Percentiles rank a stretch among this genome's conserved stretches.
phyloP scores from a whole-genome alignment of 2,329 filamentous ascomycete species.

The Bertia moriformis region DNA sequence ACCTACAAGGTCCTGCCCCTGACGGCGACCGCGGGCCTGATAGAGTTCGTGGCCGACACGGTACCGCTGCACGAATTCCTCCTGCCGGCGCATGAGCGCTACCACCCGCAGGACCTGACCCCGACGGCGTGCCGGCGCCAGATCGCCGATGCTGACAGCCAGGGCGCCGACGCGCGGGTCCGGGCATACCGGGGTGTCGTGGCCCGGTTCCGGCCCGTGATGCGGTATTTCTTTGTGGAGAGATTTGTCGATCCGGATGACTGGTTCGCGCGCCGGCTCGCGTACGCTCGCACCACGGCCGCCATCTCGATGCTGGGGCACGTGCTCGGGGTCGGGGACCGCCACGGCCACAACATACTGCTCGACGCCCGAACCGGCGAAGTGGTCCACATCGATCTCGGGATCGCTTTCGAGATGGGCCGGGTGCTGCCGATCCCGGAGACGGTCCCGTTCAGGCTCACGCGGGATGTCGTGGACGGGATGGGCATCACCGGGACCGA shows the following conservation, averaged over 20 bases:
- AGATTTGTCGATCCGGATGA: slow-evolving; percentile 85
- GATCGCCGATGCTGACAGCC: slow-evolving; percentile 59
- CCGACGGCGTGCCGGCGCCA: slow-evolving; percentile 62
- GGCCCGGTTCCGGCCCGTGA: slow-evolving; percentile 75
- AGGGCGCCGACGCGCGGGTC: slow-evolving; percentile 56
- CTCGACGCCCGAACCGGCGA: slow-evolving; percentile 81
- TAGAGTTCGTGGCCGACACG: slow-evolving; percentile 92
- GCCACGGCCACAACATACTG: slow-evolving; percentile 93
- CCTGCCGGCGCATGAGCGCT: slow-evolving; percentile 75
- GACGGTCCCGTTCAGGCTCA: slow-evolving; percentile 86
- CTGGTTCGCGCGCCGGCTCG: slow-evolving; percentile 80
- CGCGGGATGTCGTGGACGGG: slow-evolving; percentile 85
- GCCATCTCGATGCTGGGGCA: slow-evolving; percentile 92
- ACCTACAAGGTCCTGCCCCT: slow-evolving; percentile 95
- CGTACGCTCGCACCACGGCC: slow-evolving; percentile 84
- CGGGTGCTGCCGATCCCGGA: slow-evolving; percentile 94
- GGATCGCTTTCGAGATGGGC: slow-evolving; percentile 92
- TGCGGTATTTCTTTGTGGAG: slow-evolving; percentile 96
- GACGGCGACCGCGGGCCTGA: slow-evolving; percentile 71
- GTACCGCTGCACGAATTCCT: slow-evolving; percentile 84
- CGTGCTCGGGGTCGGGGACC: slow-evolving; percentile 80
- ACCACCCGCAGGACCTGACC: slow-evolving; percentile 74
- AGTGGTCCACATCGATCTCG: slow-evolving; percentile 90
- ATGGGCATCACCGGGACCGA: slow-evolving; percentile 94
- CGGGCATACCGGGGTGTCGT: slow-evolving; percentile 65